These are phyloP conservation scores for Fraxinus platypoda DNA, from an alignment of 305 asterid genomes.

Conservation along the genomic window DNA sequence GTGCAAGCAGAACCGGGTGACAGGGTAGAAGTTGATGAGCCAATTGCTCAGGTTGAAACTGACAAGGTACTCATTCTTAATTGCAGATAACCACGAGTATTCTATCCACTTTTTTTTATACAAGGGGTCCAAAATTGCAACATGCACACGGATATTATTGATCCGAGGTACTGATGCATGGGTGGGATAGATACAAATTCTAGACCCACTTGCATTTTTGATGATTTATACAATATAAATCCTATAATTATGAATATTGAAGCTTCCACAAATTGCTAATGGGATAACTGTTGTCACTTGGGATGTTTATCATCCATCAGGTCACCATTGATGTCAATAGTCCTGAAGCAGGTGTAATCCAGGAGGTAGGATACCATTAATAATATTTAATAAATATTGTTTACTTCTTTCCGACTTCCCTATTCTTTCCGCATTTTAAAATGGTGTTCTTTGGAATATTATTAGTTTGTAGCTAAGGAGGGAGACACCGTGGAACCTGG, in stretches of 20 bases:
- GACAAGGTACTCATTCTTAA: conserved; percentile 68
- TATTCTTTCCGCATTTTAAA: neutral
- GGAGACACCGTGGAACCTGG: conserved; percentile 99
- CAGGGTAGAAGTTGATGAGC: conserved; percentile 83
- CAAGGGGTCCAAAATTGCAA: neutral
- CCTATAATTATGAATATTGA: neutral
- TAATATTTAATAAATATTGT: conserved; percentile 5
- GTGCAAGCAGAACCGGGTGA: conserved; percentile 79
- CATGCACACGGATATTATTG: neutral
- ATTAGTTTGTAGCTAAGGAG: conserved; percentile 84
- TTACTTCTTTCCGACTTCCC: neutral
- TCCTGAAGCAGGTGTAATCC: conserved; percentile 97
- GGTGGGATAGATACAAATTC: neutral
- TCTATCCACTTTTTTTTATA: neutral
- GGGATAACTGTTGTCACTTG: conserved; percentile 21
- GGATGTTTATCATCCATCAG: conserved; percentile 39
- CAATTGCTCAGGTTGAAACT: conserved; percentile 98
- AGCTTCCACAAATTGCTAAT: neutral
- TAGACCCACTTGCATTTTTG: neutral
- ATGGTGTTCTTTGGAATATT: conserved; percentile 3
- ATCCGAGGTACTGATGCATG: neutral
- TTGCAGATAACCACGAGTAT: neutral
- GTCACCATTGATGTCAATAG: conserved; percentile 96
- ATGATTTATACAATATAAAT: neutral
- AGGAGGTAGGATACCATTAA: conserved; percentile 50